Base-by-base conservation (phyloP, 2,329 filamentous ascomycete genomes). In the Epichloe amarillans region DNA sequence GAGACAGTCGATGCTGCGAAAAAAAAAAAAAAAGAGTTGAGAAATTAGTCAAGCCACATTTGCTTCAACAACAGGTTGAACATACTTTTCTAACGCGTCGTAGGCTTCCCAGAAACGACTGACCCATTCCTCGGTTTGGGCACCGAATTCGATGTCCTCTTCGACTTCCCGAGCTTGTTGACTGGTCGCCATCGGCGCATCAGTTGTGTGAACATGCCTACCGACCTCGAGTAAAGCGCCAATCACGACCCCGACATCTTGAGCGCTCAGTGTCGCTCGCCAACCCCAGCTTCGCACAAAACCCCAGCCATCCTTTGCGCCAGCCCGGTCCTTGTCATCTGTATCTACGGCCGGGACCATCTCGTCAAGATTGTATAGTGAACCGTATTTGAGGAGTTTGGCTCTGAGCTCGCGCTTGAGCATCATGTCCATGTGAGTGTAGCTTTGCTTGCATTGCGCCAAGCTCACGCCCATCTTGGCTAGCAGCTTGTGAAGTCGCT, bases 391-490 rank as follows among this genome's bases (percentile, higher is more conserved):
- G 19, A 96, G 75, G 2, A 98, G 75, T 53, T 94, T 88, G 46
- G 87, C 80, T 41, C 91, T 82, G 33, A 97, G 70, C 33, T 88
- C 87, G 5, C 88, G 83, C 69, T 97, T 98, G 36, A 98, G 72
- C 66, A 95, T 84, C 82, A 96, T 94, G 67, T 97, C 91, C 90
- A 98, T 97, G 66, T 98, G 93, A 0, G 89, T 88, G 64, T 97
- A 98, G 63, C 83, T 91, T 67, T 97, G 93, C 60, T 88, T 90
- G 69, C 90, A 95, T 69, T 98, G 91, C 5, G 84, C 85, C 38
- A 97, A 73, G 61, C 88, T 95, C 50, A 98, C 87, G 35, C 93
- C 93, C 91, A 98, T 98, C 68, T 97, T 98, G 42, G 93, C 93
- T 3, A 98, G 76, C 0, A 98, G 77, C 64, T 97, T 97, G 66